Evolutionary conservation across 495 filamentous ascomycete species (phyloP).

Genomic region (Aspergillus funiculosus): DNA sequence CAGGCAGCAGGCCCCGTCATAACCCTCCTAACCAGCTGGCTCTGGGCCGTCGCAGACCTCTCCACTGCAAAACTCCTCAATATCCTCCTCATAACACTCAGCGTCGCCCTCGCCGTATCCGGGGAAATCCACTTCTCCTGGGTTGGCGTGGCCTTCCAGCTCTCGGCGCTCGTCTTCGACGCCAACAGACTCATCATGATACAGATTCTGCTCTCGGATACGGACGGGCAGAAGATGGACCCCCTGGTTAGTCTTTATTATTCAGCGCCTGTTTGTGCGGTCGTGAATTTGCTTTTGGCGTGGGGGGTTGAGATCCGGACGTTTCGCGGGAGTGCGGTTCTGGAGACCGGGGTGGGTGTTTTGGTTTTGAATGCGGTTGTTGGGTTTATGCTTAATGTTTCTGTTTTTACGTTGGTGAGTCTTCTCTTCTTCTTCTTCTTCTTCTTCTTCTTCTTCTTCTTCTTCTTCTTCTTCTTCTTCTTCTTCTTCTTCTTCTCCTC

Average conservation of each 20-base stretch:
- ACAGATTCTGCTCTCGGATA: slow-evolving; percentile 55
- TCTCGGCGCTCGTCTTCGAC: slow-evolving; percentile 66
- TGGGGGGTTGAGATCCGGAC: slow-evolving; percentile 50
- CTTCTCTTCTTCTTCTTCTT: neutral
- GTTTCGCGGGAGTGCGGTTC: slow-evolving; percentile 46
- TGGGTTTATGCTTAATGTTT: slow-evolving; percentile 72
- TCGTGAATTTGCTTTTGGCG: slow-evolving; percentile 68
- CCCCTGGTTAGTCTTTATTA: slow-evolving; percentile 81
- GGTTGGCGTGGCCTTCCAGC: slow-evolving; percentile 64
- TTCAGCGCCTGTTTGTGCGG: slow-evolving; percentile 71
- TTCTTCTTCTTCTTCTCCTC: neutral
- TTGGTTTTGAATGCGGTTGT: slow-evolving; percentile 64
- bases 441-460: neutral
- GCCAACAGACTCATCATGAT: slow-evolving; percentile 74
- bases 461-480: neutral
- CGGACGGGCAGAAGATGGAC: slow-evolving; percentile 58
- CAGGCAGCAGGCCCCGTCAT: slow-evolving; percentile 63
- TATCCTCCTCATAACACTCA: slow-evolving; percentile 66
- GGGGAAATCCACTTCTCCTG: slow-evolving; percentile 71
- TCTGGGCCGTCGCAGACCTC: slow-evolving; percentile 54
- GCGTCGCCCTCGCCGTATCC: slow-evolving; percentile 65
- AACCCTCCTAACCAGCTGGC: slow-evolving; percentile 61
- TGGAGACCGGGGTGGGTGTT: slow-evolving; percentile 48
- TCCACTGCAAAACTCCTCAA: slow-evolving; percentile 58
- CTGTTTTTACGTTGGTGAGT: slow-evolving; percentile 67